These are phyloP conservation scores for Colletotrichum incanum DNA, from an alignment of 2,329 filamentous ascomycete genomes.

Conservation along the genomic window DNA sequence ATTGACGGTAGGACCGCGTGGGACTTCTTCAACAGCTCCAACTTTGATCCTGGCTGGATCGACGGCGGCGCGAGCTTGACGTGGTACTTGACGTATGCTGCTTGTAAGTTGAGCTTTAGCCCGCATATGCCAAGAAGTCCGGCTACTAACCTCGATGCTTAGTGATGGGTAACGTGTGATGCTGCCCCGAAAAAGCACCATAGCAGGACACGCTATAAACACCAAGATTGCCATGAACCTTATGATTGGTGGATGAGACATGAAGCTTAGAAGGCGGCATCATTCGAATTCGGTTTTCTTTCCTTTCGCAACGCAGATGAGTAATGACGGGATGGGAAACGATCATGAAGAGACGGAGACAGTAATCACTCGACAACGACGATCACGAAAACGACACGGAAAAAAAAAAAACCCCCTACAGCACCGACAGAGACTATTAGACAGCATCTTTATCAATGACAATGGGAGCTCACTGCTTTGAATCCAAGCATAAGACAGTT, in stretches of 20 bases:
- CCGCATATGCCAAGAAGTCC: background rate
- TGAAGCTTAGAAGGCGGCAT: slow-evolving; percentile 7
- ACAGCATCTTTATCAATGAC: slow-evolving; percentile 3
- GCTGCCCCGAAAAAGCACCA: background rate
- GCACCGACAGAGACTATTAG: background rate
- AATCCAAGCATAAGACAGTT: background rate
- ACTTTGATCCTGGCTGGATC: slow-evolving; percentile 78
- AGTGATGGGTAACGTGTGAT: slow-evolving; percentile 22
- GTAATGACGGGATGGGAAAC: slow-evolving; percentile 9
- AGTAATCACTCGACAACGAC: background rate
- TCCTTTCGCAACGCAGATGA: background rate
- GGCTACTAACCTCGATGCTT: slow-evolving; percentile 18
- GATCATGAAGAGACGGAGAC: background rate
- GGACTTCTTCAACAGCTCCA: slow-evolving; percentile 78
- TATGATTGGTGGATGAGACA: slow-evolving; percentile 8
- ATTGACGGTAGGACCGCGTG: slow-evolving; percentile 80
- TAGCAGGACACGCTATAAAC: background rate
- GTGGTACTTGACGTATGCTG: slow-evolving; percentile 87
- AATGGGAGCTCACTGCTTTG: background rate
- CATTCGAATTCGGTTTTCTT: slow-evolving; percentile 3
- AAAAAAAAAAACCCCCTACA: slow-evolving; percentile 1
- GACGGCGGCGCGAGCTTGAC: slow-evolving; percentile 88
- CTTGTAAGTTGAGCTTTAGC: slow-evolving; percentile 71
- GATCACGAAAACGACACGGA: background rate
- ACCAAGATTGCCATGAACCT: background rate